These are phyloP conservation scores for Fraxinus greggii DNA, from an alignment of 305 asterid species.

Conservation along the genomic window DNA sequence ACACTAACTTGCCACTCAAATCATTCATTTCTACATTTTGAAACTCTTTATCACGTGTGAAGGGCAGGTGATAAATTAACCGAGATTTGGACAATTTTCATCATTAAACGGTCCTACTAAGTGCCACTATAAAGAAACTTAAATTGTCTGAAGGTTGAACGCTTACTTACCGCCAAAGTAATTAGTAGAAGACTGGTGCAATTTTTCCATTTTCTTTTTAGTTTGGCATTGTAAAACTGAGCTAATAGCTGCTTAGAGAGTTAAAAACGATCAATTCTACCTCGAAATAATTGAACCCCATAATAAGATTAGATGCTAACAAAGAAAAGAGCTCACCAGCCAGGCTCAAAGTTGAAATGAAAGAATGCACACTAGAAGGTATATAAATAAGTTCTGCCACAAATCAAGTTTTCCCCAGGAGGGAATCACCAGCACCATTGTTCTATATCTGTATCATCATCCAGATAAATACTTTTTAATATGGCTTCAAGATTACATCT, in stretches of 20 bases:
- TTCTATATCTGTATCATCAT: constrained; percentile 14
- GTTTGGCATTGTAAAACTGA: background rate
- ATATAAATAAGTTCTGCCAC: background rate
- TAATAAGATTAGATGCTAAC: background rate
- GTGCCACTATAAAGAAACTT: background rate
- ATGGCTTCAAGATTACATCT: constrained; percentile 14
- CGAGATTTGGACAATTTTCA: too few relatives aligned
- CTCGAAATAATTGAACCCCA: too few relatives aligned
- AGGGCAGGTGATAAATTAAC: background rate
- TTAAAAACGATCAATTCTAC: background rate
- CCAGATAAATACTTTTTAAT: constrained; percentile 1
- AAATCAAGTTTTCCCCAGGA: constrained; percentile 7
- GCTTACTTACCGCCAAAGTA: background rate
- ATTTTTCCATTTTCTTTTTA: background rate
- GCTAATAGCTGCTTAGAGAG: background rate
- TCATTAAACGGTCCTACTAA: too few relatives aligned
- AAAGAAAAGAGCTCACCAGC: background rate
- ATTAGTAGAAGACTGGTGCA: background rate
- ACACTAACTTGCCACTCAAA: too few relatives aligned
- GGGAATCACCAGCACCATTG: background rate
- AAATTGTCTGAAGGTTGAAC: background rate
- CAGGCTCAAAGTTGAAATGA: background rate
- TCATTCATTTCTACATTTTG: too few relatives aligned
- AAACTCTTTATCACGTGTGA: background rate
- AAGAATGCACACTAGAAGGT: background rate